Percentiles rank a stretch among this genome's conserved stretches.
These are phyloP conservation scores for Phyllostachys edulis DNA, from an alignment of 176 grass and related monocot species.

Conservation along the genomic window DNA sequence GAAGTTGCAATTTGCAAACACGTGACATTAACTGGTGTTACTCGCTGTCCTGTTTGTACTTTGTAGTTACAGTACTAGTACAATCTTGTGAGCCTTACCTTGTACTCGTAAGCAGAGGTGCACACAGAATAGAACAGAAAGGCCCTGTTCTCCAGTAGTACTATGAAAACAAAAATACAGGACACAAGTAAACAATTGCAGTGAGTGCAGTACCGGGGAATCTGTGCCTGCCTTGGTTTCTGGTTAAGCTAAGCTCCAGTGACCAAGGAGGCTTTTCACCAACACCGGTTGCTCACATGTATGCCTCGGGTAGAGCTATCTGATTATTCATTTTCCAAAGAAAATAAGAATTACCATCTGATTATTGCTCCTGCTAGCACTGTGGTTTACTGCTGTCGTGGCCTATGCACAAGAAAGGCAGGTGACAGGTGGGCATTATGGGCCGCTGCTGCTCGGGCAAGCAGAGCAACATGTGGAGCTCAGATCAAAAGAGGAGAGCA, in stretches of 20 bases:
- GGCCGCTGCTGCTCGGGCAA: not conserved
- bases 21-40: not conserved
- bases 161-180: not conserved
- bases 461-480: conserved; percentile 14
- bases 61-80: not conserved
- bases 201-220: not conserved
- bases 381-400: not conserved
- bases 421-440: not conserved
- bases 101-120: not conserved
- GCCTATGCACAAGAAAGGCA: not conserved
- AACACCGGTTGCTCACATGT: not conserved
- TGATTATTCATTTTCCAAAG: no score
- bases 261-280: not conserved
- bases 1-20: not conserved
- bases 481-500: not conserved
- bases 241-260: not conserved
- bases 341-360: not conserved
- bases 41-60: no score
- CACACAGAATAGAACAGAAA: not conserved
- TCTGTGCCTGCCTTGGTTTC: conserved; percentile 5
- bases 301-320: not conserved
- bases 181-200: not conserved
- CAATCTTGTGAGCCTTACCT: not conserved
- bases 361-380: not conserved
- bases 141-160: no score